phyloP scores from a whole-genome alignment of 306 rosid species.

The Malus sieversii region DNA sequence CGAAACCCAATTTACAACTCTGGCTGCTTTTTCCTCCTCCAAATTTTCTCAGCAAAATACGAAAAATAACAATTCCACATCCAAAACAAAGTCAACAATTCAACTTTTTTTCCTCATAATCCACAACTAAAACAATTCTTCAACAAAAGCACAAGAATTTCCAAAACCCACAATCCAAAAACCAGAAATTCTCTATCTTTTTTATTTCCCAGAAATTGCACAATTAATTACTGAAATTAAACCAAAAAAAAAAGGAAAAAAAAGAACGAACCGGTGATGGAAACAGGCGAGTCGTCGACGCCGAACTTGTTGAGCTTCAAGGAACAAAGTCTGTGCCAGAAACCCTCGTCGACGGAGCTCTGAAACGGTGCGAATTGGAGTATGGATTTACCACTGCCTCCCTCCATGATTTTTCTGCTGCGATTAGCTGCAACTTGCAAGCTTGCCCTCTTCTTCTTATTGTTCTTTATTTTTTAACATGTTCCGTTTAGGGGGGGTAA shows the following conservation, averaged over 20 bases:
- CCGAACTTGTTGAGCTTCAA: slow-evolving; percentile 93
- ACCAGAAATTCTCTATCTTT: not conserved
- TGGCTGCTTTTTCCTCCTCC: not conserved
- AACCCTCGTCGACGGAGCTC: slow-evolving; percentile 89
- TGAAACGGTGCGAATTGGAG: slow-evolving; percentile 80
- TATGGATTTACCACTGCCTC: slow-evolving; percentile 26
- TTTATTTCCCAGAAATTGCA: not conserved
- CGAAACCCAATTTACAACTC: not conserved
- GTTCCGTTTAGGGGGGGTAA: not conserved
- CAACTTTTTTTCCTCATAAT: not conserved
- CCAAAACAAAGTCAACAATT: not conserved
- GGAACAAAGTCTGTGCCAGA: slow-evolving; percentile 88
- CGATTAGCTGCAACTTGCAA: not conserved
- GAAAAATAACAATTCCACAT: too few relatives aligned
- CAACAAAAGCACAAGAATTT: not conserved
- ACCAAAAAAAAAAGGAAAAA: not conserved
- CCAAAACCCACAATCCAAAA: not conserved
- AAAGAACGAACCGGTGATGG: slow-evolving; percentile 45
- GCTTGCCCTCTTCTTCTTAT: not conserved
- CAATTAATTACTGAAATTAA: not conserved
- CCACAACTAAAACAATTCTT: not conserved
- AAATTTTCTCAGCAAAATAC: not conserved
- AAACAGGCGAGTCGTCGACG: slow-evolving; percentile 89
- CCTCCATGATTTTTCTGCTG: slow-evolving; percentile 33
- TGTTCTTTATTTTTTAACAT: not conserved